These are phyloP conservation scores for Alternaria sp. DNA, from an alignment of 2,329 filamentous ascomycete species.

Conservation along the genomic window DNA sequence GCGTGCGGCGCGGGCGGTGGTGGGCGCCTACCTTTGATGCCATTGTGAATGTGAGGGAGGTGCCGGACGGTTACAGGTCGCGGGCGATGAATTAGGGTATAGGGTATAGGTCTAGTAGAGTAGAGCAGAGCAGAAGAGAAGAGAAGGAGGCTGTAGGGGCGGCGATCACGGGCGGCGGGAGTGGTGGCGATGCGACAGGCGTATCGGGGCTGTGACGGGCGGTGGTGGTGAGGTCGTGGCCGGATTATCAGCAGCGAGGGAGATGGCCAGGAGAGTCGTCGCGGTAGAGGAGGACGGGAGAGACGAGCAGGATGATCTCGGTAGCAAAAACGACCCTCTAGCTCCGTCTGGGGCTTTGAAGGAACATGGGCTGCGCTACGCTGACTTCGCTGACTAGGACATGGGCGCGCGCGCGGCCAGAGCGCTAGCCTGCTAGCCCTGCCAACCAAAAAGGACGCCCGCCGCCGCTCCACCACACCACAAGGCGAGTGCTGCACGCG, in stretches of 20 bases:
- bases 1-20: background rate
- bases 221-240: background rate
- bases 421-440: slow-evolving; percentile 28
- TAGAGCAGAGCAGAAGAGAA: background rate
- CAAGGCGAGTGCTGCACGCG: background rate
- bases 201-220: slow-evolving; percentile 11
- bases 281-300: slow-evolving; percentile 13
- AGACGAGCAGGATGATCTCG: slow-evolving; percentile 22
- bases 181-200: slow-evolving; percentile 19
- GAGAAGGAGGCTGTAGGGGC: slow-evolving; percentile 4
- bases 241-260: slow-evolving; percentile 5
- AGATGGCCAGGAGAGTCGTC: slow-evolving; percentile 13
- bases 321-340: slow-evolving; percentile 35
- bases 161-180: slow-evolving; percentile 14
- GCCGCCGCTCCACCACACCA: background rate
- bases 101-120: background rate
- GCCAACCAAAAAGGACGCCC: slow-evolving; percentile 20
- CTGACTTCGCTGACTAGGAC: background rate
- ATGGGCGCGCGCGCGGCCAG: slow-evolving; percentile 23
- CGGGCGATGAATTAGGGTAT: slow-evolving; percentile 7
- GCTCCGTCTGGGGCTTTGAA: slow-evolving; percentile 22
- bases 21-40: slow-evolving; percentile 45
- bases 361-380: slow-evolving; percentile 1
- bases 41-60: slow-evolving; percentile 38
- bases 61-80: background rate